Evolutionary conservation across 768 basidiomycete genomes (phyloP), one percentile per base, ranked within the genome.

Genomic region (Leccinum fibrillosum): DNA sequence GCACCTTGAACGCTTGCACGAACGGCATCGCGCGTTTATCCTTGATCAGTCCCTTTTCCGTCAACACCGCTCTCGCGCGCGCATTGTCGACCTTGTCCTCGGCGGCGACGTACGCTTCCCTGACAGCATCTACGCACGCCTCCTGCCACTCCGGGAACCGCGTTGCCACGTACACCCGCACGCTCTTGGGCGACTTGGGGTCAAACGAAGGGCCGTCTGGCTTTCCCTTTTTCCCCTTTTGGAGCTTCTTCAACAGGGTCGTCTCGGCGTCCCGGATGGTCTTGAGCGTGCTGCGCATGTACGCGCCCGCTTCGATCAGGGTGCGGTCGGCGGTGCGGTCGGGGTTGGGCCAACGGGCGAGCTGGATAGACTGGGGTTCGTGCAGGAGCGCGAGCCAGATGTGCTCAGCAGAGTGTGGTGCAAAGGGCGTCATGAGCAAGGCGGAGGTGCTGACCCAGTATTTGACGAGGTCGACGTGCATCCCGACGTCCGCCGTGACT

Each of bases 101-200:
- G 54, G 76, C 74, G 54, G 78, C 77, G 44, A 76, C 75, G 66
- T 88, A 94, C 25, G 86, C 77, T 12, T 86, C 85, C 75, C 84
- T 83, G 52, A 95, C 80, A 37, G 86, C 78, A 67, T 85, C 82
- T 51, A 98, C 89, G 66, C 90, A 90, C 26, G 74, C 72, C 64
- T 93, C 86, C 73, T 99, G 96, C 97, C 97, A 99, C 63, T 86
- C 88, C 0, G 97, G 97, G 84, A 94, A 98, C 51, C 77, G 72
- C 23, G 84, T 91, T 56, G 97, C 91, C 52, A 98, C 91, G 72
- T 91, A 98, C n/a, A 98, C 81, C 60, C 89, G 78, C 13, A 94
- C 89, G 52, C 82, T 84, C 77, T 92, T 94, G 2, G 92, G 86
- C 65, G 86, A 85, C 74, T 88, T 90, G 9, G 92, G 88, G 69